Evolutionary conservation across 2,329 filamentous ascomycete genomes (phyloP), one percentile per base, ranked within the genome.

Genomic region (Zalaria obscura): DNA sequence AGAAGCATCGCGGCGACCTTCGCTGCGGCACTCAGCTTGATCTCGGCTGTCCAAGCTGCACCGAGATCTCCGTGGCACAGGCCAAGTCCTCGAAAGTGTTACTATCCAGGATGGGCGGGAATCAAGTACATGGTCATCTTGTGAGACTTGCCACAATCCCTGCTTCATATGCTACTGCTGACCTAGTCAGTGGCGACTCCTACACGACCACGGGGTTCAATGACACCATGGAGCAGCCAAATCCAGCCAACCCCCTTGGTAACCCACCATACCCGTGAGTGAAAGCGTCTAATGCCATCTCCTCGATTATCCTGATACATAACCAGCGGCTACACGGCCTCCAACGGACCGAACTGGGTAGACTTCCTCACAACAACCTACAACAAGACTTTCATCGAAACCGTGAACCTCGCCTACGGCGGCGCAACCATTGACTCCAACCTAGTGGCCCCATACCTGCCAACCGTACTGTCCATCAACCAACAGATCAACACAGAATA

Each of bases 161-260:
- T 18, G 18, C 18, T 18, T 18, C 18, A 18, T 18, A 18, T 18
- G 18, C 18, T 18, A 31, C 5, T 4, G 31, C 28, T 42, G 26
- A 37, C 8, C 5, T 25, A 4, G 4, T 10, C 27, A 72, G 70
- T 48, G 74, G 75, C 35, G 71, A 78, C 50, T 76, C 72, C 3
- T 78, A 77, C 57, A 72, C 72, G 1, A 67, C 70, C 46, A 76
- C 72, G 2, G 70, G 70, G 5, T 82, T 81, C 57, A 59, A 76
- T 44, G 59, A 69, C 35, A 66, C 59, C 7, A 62, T 65, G 25
- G 56, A 64, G 0, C 67, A 75, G 32, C 75, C 78, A 1, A 69
- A 64, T 5, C 47, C 62, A 4, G 55, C 58, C 4, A 75, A 77
- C 50, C 74, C 76, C 0, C 61, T 80, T 46, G 76, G 78, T 0